phyloP scores from a whole-genome alignment of 257 asterid genomes.

The Ajuga chamaepitys region DNA sequence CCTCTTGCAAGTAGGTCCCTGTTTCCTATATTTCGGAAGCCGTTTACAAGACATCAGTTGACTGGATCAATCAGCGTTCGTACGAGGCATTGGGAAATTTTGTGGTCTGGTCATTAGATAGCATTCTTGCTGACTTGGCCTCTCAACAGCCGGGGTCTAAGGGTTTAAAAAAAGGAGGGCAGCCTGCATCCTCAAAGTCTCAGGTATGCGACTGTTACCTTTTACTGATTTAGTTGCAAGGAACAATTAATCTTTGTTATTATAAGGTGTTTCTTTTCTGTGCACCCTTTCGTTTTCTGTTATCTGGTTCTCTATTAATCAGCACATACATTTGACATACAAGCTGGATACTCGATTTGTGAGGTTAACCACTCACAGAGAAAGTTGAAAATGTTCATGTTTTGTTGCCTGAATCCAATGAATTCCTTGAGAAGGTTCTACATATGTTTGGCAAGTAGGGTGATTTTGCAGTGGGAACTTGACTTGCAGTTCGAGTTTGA shows the following conservation, averaged over 20 bases:
- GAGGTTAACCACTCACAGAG: background rate
- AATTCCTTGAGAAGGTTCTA: background rate
- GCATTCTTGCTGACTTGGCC: slow-evolving; percentile 61
- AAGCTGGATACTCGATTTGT: background rate
- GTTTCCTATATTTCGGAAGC: slow-evolving; percentile 56
- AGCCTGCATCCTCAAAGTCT: slow-evolving; percentile 62
- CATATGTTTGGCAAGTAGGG: background rate
- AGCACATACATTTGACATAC: background rate
- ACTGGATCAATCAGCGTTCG: slow-evolving; percentile 74
- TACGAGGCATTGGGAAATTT: slow-evolving; percentile 58
- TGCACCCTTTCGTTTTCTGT: background rate
- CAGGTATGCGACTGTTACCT: slow-evolving; percentile 36
- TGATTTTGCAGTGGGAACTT: background rate
- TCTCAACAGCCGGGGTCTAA: slow-evolving; percentile 47
- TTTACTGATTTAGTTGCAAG: background rate
- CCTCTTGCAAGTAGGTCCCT: slow-evolving; percentile 47
- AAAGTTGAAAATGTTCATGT: background rate
- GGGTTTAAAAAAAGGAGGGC: slow-evolving; percentile 61
- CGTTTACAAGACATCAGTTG: slow-evolving; percentile 68
- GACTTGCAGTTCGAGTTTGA: background rate
- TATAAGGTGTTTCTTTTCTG: background rate
- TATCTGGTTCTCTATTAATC: background rate
- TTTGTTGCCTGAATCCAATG: background rate
- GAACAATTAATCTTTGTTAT: background rate
- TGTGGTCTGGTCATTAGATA: slow-evolving; percentile 69